phyloP scores from a whole-genome alignment of 75 land plant genomes.

The Larix kaempferi region DNA sequence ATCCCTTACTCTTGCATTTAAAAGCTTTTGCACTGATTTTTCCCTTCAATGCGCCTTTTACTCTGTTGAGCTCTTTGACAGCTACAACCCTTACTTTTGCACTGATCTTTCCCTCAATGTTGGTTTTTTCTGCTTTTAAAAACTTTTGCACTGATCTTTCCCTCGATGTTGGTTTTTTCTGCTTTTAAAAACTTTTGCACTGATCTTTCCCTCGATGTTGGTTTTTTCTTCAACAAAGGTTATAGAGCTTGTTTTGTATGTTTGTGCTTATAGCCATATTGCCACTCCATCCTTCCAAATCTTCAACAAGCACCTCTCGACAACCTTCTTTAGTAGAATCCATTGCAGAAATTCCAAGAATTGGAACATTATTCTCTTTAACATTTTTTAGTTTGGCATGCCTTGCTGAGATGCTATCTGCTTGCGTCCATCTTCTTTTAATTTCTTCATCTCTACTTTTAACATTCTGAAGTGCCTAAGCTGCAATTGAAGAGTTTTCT shows the following conservation, averaged over 20 bases:
- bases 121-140: no score
- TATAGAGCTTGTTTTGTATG: conserved; percentile 40
- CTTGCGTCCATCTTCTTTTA: conserved; percentile 20
- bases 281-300: conserved; percentile 16
- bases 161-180: no score
- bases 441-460: conserved; percentile 54
- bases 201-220: conserved; percentile 61
- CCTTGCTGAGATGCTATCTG: conserved; percentile 25
- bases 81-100: no score
- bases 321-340: conserved; percentile 51
- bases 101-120: no score
- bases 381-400: conserved; percentile 50
- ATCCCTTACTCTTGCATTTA: conserved; percentile 44
- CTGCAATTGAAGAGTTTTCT: conserved; percentile 25
- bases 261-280: conserved; percentile 13
- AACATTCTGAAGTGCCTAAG: conserved; percentile 74
- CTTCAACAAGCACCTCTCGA: conserved; percentile 25
- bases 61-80: no score
- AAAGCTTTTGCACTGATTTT: conserved; percentile 29
- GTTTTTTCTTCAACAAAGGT: conserved; percentile 69
- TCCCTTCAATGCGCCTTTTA: no score
- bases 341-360: conserved; percentile 60
- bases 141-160: no score
- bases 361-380: conserved; percentile 74
- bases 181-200: no score